phyloP scores from a whole-genome alignment of 768 basidiomycete species.

The Mycena maculata region DNA sequence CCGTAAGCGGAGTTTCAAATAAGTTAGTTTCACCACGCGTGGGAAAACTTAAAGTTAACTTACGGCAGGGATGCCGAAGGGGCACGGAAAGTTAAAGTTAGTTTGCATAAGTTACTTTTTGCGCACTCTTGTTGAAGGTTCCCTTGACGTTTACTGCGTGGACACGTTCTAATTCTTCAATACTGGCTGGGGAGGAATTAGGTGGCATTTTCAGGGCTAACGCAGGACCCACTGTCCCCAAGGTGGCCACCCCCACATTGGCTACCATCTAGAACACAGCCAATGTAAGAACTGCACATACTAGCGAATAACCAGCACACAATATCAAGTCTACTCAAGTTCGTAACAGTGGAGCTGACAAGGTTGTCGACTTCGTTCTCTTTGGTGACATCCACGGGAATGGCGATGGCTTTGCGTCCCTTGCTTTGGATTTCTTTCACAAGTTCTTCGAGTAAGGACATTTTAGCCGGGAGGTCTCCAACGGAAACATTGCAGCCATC shows the following conservation, averaged over 20 bases:
- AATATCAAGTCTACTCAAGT: conserved; percentile 19
- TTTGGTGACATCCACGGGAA: conserved; percentile 43
- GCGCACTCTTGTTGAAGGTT: conserved; percentile 37
- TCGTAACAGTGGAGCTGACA: conserved; percentile 35
- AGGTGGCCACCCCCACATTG: conserved; percentile 40
- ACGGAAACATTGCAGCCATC: conserved; percentile 52
- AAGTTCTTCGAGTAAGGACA: not conserved
- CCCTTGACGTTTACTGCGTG: conserved; percentile 41
- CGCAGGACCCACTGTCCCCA: conserved; percentile 30
- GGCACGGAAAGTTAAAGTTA: no score
- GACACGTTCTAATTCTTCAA: conserved; percentile 36
- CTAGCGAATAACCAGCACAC: conserved; percentile 25
- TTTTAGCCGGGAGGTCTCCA: conserved; percentile 42
- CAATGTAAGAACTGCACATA: not conserved
- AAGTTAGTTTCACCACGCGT: no score
- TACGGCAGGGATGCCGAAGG: no score
- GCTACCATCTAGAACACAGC: conserved; percentile 41
- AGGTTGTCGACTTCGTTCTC: conserved; percentile 50
- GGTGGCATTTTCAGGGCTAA: not conserved
- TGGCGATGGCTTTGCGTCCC: conserved; percentile 1
- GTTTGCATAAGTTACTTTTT: no score
- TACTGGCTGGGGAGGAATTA: conserved; percentile 14
- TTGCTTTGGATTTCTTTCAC: conserved; percentile 4
- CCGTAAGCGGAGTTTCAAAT: no score
- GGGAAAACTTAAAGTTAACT: no score